Conservation (phyloP, 106 monocot genomes). For the Allium cepa region DNA sequence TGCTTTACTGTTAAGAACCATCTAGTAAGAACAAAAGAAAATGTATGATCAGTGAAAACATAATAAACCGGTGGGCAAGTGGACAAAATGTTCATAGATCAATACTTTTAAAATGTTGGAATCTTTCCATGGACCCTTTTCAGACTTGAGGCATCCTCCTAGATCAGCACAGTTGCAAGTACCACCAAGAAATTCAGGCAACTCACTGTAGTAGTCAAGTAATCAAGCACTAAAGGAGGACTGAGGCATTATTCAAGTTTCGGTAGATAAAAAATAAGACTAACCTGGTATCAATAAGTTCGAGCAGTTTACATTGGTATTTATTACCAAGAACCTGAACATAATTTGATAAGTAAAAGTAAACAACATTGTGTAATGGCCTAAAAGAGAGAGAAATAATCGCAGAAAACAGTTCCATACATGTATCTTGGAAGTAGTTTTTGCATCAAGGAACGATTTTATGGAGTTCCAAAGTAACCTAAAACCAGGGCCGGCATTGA, state of each 20-base stretch:
- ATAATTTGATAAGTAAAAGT: constrained; percentile 5
- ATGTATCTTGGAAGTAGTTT: constrained; percentile 60
- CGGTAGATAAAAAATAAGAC: not conserved
- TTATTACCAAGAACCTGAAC: constrained; percentile 48
- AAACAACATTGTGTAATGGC: not conserved
- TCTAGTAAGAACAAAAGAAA: constrained; percentile 8
- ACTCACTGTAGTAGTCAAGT: constrained; percentile 21
- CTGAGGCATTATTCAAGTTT: not conserved
- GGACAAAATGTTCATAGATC: not conserved
- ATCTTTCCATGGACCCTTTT: constrained; percentile 60
- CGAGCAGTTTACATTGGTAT: constrained; percentile 42
- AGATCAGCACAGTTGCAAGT: constrained; percentile 40
- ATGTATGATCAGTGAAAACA: not conserved
- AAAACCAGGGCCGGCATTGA: constrained; percentile 61
- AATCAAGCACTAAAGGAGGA: constrained; percentile 2
- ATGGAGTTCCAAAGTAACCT: constrained; percentile 47
- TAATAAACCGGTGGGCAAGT: no score
- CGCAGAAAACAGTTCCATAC: constrained; percentile 9
- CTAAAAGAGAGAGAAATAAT: no score
- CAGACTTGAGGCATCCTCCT: constrained; percentile 46
- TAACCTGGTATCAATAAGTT: constrained; percentile 48
- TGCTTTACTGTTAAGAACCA: constrained; percentile 41
- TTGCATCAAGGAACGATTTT: constrained; percentile 49
- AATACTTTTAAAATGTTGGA: constrained; percentile 40
- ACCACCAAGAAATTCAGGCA: constrained; percentile 63